Base-by-base conservation (phyloP, 352 stramenopile genomes). In the Pelagophyceae sp. region DNA sequence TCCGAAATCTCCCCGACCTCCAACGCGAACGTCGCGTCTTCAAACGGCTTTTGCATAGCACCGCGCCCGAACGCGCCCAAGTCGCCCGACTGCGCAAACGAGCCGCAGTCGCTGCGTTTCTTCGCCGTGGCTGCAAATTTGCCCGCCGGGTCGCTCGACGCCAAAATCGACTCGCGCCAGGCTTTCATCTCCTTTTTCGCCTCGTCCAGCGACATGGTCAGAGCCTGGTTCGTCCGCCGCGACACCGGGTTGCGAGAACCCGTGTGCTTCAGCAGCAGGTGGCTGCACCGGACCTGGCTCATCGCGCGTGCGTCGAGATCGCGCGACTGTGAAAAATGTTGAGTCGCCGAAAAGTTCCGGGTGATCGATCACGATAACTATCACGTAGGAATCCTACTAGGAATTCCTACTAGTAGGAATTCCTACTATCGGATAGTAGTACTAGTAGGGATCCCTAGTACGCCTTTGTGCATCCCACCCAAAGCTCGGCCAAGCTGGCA, bases 211-310 rank as follows among this genome's bases (percentile, higher is more conserved):
- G 91, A 94, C 40, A 93, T 85, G 51, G 88, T 94, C 60, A 98
- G 93, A 77, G 92, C 88, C 77, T 93, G 77, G 29, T 89, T 92
- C 35, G 96, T 94, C 54, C 93, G 88, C 77, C 84, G 77, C 37
- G 83, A 88, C 32, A 89, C 80, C 11, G 82, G 85, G 80, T 88
- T 91, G 72, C 93, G 88, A 72, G 90, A 96, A 65, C 90, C 92
- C 58, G 88, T 91, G 87, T 98, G 93, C 87, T 98, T 98, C 81
- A 97, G 93, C 17, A 98, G 90, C 80, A 98, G 84, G 83, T 98
- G 94, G 77, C 87, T 90, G 38, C 88, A 89, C 72, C 84, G 83
- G 32, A 92, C 87, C 45, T n/a, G n/a, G n/a, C n/a, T n/a, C n/a
- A n/a, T n/a, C n/a, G n/a, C n/a, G n/a, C n/a, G n/a, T n/a, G n/a